Evolutionary conservation across 1,284 basidiomycete species (phyloP), one percentile per base, ranked within the genome.

Genomic region (Boletus sp.): DNA sequence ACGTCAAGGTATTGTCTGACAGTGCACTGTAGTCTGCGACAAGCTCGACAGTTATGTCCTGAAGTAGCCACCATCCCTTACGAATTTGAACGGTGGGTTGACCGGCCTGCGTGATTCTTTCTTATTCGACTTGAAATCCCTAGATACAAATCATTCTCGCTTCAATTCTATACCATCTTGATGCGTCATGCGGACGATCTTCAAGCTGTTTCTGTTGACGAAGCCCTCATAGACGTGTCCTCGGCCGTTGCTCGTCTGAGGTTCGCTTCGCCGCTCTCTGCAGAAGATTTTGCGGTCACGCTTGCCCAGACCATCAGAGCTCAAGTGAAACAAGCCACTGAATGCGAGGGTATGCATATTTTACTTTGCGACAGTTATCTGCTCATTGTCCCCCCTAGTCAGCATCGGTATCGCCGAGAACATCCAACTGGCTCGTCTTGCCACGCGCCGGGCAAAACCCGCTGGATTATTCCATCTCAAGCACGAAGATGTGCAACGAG

Each of bases 141-240:
- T 41, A 92, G 89, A 58, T 94, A 94, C 69, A 92, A 90, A 61
- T 70, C 84, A 48, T 73, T 84, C 50, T 94, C 88, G 0, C 68
- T 93, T 38, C 78, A 87, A 29, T 96, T 98, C 64, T 99, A 99
- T 68, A 90, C 90, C 1, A 87, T 96, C 45, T 75, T 99, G 17
- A 89, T 97, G 78, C 73, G 77, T 0, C 84, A 91, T 58, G 88
- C 92, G 5, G 93, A 97, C 59, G 91, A 94, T 55, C 75, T 98
- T 4, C 87, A 98, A 70, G 94, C 94, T 1, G 94, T 97, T 2
- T 95, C 92, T 6, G 89, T 99, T 2, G 95, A 99, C 57, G 95
- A 99, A 66, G 94, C 93, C 0, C 75, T 98, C 9, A 81, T 98
- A 51, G 94, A 98, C 49, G 91, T 94, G 5, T 87, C 90, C 0